A percentile compares a stretch with the other conserved stretches of the same genome.
Evolutionary conservation across 1,284 basidiomycete genomes (phyloP).

Genomic region (Mrakiaceae sp.): DNA sequence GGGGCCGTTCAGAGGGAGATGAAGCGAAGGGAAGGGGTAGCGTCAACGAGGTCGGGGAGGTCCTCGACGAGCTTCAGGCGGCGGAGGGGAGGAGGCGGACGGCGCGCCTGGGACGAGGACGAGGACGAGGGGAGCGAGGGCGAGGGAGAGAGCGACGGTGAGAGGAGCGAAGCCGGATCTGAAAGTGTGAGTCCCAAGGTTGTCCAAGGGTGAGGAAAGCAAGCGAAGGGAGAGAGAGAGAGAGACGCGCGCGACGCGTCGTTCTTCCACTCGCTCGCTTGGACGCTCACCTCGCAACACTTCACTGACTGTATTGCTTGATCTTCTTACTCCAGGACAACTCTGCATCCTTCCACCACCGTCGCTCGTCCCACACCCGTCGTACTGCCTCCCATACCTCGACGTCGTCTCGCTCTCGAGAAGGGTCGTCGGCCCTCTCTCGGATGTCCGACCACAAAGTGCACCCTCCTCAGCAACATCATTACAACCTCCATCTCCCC

Average conservation of each 20-base stretch:
- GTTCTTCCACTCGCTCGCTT: not conserved
- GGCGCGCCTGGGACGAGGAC: not conserved
- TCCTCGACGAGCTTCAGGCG: not conserved
- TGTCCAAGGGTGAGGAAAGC: too few relatives aligned
- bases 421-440: not conserved
- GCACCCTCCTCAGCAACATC: constrained; percentile 17
- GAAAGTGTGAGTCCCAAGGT: too few relatives aligned
- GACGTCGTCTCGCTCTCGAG: not conserved
- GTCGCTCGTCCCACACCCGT: not conserved
- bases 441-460: not conserved
- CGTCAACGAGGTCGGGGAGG: not conserved
- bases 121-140: not conserved
- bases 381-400: not conserved
- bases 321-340: not conserved
- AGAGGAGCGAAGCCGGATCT: too few relatives aligned
- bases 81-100: not conserved
- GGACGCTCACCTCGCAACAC: not conserved
- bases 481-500: constrained; percentile 30
- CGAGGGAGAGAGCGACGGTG: not conserved
- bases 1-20: constrained; percentile 61
- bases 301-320: not conserved
- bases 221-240: too few relatives aligned
- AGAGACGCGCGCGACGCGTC: too few relatives aligned
- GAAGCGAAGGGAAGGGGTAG: constrained; percentile 46
- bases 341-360: not conserved